Base-by-base conservation (phyloP, 2,329 filamentous ascomycete species). In the Colletotrichum costaricense region DNA sequence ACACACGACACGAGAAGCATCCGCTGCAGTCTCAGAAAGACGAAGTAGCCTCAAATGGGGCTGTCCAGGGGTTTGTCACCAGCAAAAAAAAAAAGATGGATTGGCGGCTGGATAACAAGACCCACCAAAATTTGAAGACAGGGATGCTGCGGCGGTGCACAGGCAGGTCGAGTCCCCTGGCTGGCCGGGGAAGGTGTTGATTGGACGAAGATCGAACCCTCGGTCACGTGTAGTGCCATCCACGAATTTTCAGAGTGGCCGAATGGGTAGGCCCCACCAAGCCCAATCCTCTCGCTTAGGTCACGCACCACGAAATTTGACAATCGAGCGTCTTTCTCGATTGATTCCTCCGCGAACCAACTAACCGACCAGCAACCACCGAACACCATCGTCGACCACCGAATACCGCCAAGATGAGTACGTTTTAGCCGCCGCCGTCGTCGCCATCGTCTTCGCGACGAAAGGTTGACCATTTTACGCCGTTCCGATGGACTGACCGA, bases 401-500 rank as follows among this genome's bases (percentile, higher is more conserved):
- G 72, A 75, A 75, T 79, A 86, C 85, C 85, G 86, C 82, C 86
- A 89, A 88, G 85, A 89, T 89, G 87, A 89, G 87, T 89, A 88
- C 80, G 87, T 89, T 71, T 28, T 59, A 72, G 56, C 57, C 59
- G 56, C 69, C 69, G 55, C 33, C 33, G 66, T 12, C 30, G 28
- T 28, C 22, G 19, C 30, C 56, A 11, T 66, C 49, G 46, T 63
- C 49, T 19, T 33, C n/a, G 58, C 16, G 55, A 73, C 46, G 67
- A 46, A n/a, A 76, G 60, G 70, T 60, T 52, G 35, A 54, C 55
- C 56, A 67, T 64, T 68, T 68, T 74, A 75, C 63, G 49, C 75
- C 79, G 79, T 79, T 80, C 76, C 75, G 59, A 68, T 24, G 49
- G 63, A 66, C 64, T 64, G 57, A 75, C 78, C 76, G 70, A 76